Percentiles rank a stretch among this genome's conserved stretches.
These are phyloP conservation scores for Pouteria glomerata DNA, from an alignment of 148 eudicot genomes.

Conservation along the genomic window DNA sequence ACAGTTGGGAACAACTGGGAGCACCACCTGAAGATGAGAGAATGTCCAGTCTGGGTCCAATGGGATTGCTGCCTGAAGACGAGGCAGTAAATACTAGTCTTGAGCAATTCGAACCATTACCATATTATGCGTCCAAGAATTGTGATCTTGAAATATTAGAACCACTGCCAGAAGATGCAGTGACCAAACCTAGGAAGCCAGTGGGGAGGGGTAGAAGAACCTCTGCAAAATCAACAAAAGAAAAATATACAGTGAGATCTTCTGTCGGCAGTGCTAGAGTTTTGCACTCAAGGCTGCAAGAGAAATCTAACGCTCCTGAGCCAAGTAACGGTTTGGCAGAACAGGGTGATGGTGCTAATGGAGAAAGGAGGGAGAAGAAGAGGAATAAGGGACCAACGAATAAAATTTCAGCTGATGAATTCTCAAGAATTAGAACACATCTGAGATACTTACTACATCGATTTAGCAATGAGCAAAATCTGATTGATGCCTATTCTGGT, in stretches of 20 bases:
- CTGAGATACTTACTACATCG: conserved; percentile 68
- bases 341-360: conserved; percentile 18
- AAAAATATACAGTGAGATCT: conserved; percentile 21
- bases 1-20: conserved; percentile 1
- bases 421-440: conserved; percentile 55
- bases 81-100: not conserved
- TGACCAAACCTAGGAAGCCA: conserved; percentile 10
- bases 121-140: conserved; percentile 12
- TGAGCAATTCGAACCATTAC: conserved; percentile 8
- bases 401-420: conserved; percentile 45
- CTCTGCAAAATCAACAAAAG: conserved; percentile 19
- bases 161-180: conserved; percentile 16
- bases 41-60: not conserved
- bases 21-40: not conserved
- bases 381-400: conserved; percentile 33
- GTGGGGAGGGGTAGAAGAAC: conserved; percentile 19
- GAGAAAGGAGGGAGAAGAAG: conserved; percentile 31
- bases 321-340: conserved; percentile 23
- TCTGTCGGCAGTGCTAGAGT: conserved; percentile 30
- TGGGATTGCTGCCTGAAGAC: not conserved
- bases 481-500: conserved; percentile 85
- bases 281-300: conserved; percentile 44
- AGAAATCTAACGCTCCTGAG: conserved; percentile 32
- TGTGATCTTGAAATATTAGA: conserved; percentile 22
- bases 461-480: conserved; percentile 61